Percentiles rank a stretch among this genome's conserved stretches.
Conservation (phyloP, 768 basidiomycete genomes). For the Russula olivacea region DNA sequence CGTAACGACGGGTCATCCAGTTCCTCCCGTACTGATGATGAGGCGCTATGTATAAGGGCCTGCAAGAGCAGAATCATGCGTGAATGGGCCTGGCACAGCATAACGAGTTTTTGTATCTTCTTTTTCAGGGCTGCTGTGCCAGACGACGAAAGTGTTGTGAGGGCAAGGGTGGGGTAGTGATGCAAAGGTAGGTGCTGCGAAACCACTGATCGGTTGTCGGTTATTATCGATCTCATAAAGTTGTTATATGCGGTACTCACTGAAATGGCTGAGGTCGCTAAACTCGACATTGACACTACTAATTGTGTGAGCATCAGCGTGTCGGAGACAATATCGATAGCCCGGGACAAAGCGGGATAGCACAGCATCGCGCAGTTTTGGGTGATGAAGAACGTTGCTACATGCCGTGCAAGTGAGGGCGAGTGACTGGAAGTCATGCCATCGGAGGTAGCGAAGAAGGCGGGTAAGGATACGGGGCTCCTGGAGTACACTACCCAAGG, state of each 20-base stretch:
- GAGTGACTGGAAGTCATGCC: constrained; percentile 40
- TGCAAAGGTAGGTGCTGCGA: constrained; percentile 62
- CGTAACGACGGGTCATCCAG: constrained; percentile 31
- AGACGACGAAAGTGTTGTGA: constrained; percentile 44
- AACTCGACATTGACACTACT: constrained; percentile 49
- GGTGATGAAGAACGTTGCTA: constrained; percentile 32
- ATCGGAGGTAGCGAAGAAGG: constrained; percentile 33
- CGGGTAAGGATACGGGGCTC: constrained; percentile 34
- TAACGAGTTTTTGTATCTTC: constrained; percentile 37
- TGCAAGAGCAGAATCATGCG: constrained; percentile 71
- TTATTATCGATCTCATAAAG: not conserved
- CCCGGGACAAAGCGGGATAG: constrained; percentile 52
- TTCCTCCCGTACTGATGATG: constrained; percentile 32
- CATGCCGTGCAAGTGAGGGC: constrained; percentile 34
- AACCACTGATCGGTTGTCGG: constrained; percentile 40
- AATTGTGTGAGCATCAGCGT: constrained; percentile 37
- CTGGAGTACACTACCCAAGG: constrained; percentile 30
- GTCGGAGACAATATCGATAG: constrained; percentile 42
- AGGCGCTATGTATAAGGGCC: constrained; percentile 60
- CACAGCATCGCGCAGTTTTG: constrained; percentile 36
- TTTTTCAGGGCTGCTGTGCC: constrained; percentile 32
- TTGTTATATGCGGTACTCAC: constrained; percentile 41
- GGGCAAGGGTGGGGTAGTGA: constrained; percentile 63
- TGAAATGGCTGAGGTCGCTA: constrained; percentile 54
- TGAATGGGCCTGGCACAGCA: constrained; percentile 58